A percentile compares a stretch with the other conserved stretches of the same genome.
These are phyloP conservation scores for Geotrichum australiense DNA, from an alignment of 1,139 yeast species.

Conservation along the genomic window DNA sequence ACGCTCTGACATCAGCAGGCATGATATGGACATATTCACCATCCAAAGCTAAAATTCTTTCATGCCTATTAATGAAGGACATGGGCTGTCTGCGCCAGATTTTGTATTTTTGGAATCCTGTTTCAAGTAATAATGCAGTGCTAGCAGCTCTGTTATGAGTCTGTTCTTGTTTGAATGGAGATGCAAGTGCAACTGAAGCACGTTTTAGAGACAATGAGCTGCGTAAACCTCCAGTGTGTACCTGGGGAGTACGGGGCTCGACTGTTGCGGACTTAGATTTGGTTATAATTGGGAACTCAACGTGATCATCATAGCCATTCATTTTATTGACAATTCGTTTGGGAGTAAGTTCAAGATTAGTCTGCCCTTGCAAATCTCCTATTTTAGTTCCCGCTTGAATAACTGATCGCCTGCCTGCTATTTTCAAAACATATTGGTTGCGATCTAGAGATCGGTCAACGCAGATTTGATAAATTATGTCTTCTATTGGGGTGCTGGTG, in stretches of 20 bases:
- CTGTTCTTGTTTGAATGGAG: constrained; percentile 10
- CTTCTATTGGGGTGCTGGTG: constrained; percentile 23
- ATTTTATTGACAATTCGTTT: constrained; percentile 27
- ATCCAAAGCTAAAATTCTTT: constrained; percentile 78
- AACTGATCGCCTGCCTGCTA: constrained; percentile 27
- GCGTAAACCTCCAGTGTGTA: constrained; percentile 7
- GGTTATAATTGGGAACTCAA: neutral
- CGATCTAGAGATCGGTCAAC: constrained; percentile 32
- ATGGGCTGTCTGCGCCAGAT: constrained; percentile 87
- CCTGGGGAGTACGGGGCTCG: neutral
- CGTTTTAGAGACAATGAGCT: constrained; percentile 13
- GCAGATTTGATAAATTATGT: constrained; percentile 32
- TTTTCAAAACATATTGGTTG: constrained; percentile 32
- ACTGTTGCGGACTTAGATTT: constrained; percentile 6
- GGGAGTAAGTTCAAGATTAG: constrained; percentile 30
- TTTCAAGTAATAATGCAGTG: constrained; percentile 16
- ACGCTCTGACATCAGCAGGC: constrained; percentile 66
- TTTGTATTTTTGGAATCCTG: constrained; percentile 49
- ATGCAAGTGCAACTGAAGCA: constrained; percentile 8
- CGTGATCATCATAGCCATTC: constrained; percentile 25
- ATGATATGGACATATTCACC: constrained; percentile 89
- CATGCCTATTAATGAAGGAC: constrained; percentile 74
- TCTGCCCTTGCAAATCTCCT: constrained; percentile 23
- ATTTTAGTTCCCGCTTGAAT: constrained; percentile 17
- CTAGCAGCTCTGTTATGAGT: constrained; percentile 11